These are phyloP conservation scores for Fusarium ramigenum DNA, from an alignment of 2,329 filamentous ascomycete genomes.

Conservation along the genomic window DNA sequence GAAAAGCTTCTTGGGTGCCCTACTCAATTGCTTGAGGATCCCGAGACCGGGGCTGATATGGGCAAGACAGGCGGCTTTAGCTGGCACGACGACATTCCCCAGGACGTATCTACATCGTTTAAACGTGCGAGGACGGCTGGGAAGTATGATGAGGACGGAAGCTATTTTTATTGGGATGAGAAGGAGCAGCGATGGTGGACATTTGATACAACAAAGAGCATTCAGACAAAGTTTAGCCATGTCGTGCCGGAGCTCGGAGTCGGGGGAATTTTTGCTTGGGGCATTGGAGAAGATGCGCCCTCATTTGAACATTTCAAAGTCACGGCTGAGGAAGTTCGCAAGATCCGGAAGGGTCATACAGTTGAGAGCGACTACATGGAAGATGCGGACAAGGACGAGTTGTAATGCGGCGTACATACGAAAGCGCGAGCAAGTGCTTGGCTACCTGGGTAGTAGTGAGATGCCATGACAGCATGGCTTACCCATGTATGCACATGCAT, in stretches of 20 bases:
- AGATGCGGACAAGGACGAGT: constrained; percentile 41
- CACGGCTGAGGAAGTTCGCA: constrained; percentile 41
- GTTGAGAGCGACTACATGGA: neutral
- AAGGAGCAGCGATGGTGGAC: constrained; percentile 74
- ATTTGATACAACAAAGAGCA: constrained; percentile 72
- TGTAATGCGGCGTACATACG: constrained; percentile 28
- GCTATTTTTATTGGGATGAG: constrained; percentile 74
- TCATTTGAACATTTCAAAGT: constrained; percentile 53
- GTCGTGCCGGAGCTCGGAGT: constrained; percentile 66
- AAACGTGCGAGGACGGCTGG: constrained; percentile 62
- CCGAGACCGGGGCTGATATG: constrained; percentile 63
- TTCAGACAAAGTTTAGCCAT: constrained; percentile 68
- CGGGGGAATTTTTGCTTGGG: constrained; percentile 81
- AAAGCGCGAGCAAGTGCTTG: neutral
- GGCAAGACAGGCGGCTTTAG: constrained; percentile 68
- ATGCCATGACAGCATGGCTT: constrained; percentile 9
- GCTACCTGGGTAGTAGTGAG: neutral
- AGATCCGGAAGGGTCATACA: constrained; percentile 11
- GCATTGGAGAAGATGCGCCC: constrained; percentile 72
- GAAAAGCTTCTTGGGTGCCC: constrained; percentile 61
- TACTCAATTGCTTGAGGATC: constrained; percentile 66
- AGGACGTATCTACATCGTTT: constrained; percentile 66
- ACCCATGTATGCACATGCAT: constrained; percentile 9
- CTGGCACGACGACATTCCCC: constrained; percentile 64
- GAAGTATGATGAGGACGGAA: constrained; percentile 66